Base-by-base conservation (phyloP, 176 grass and related monocot genomes). In the Triticum timopheevii region DNA sequence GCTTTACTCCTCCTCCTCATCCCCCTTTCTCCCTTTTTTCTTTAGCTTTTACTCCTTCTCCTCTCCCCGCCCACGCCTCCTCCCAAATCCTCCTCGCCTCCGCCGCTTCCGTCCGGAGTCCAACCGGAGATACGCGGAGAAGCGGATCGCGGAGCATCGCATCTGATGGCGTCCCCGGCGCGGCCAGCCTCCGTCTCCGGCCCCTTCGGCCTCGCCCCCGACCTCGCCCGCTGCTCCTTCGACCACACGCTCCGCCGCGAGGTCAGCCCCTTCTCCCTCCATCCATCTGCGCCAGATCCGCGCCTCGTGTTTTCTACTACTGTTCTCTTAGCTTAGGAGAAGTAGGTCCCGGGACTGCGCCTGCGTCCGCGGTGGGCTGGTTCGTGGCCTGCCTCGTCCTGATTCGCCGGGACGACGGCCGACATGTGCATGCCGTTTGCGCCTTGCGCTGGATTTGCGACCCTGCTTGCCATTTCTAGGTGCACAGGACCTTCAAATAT, bases 181-280 rank as follows among this genome's bases (percentile, higher is more conserved):
- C 87, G 76, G 13, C 92, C 84, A 23, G 65, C 89, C 2, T 70
- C 89, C 84, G 59, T 77, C 82, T 88, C 90, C 54, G 86, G 52
- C 82, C 40, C 90, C 82, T 91, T 91, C 82, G 90, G 90, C 71
- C 79, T 89, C 10, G 11, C 90, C 70, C 47, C 84, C 47, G 89
- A 87, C 77, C 87, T 78, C 63, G 76, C 86, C 4, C 90, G 90
- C 1, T 91, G 86, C 90, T 88, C 90, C 82, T 85, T 88, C 78
- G 86, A 88, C 86, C 86, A 88, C 31, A 38, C 86, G 86, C 82
- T 88, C 64, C 65, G 86, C 28, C 82, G 83, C 28, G 86, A 91
- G 86, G 90, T 91, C 4, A 23, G 27, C 1, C 4, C 3, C 1
- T 3, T 15, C 71, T 2, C 2, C 13, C 2, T 33, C 27, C 0